Evolutionary conservation across 306 rosid genomes (phyloP).

Genomic region (Vigna reflexopilosa): DNA sequence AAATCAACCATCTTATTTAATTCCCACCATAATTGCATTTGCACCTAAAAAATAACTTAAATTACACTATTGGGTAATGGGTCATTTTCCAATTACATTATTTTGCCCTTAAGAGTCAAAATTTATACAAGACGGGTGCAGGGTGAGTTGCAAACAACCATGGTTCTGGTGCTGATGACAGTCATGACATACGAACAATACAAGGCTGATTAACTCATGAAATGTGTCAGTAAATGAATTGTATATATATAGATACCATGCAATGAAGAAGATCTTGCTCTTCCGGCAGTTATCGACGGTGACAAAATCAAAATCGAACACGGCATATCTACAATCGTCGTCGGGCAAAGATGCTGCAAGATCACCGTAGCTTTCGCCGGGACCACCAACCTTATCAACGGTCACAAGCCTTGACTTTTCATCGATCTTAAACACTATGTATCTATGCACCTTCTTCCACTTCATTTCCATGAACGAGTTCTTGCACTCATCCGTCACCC

Average conservation of each 20-base stretch:
- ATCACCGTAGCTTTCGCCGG: conserved; percentile 84
- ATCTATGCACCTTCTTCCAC: conserved; percentile 95
- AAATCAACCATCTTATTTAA: conserved; percentile 5
- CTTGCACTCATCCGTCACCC: conserved; percentile 99
- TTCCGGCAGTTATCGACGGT: conserved; percentile 97
- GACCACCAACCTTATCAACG: conserved; percentile 93
- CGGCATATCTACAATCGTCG: conserved; percentile 96
- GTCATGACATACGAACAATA: no score
- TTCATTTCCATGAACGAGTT: conserved; percentile 97
- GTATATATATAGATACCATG: conserved; percentile 57
- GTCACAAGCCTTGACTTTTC: conserved; percentile 84
- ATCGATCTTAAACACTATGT: conserved; percentile 96
- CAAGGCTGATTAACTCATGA: neutral
- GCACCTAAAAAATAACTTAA: neutral
- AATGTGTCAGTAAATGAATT: neutral
- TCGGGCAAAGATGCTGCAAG: conserved; percentile 86
- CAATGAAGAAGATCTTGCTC: conserved; percentile 99
- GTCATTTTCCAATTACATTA: neutral
- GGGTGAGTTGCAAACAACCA: neutral
- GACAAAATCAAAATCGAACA: conserved; percentile 95
- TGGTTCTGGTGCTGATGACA: no score
- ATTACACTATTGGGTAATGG: conserved; percentile 1
- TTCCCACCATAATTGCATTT: neutral
- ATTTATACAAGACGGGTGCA: neutral
- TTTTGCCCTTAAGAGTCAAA: neutral